Base-by-base conservation (phyloP, 2,329 filamentous ascomycete genomes). In the Leptographium radiaticola region DNA sequence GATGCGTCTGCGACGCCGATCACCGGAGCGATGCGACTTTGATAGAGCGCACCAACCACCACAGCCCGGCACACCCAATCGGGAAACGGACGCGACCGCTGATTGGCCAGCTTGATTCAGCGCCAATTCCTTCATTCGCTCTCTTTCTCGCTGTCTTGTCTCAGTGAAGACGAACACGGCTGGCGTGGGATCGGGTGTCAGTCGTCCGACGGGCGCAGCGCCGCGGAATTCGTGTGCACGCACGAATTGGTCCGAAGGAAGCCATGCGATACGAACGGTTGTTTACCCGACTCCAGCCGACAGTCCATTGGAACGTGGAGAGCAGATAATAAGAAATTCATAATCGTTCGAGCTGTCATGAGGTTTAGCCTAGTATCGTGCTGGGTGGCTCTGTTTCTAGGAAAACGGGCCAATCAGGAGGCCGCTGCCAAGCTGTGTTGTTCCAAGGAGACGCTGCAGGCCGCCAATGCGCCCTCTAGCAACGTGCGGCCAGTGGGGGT, bases 281-380 rank as follows among this genome's bases (percentile, higher is more conserved):
- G 40, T 18, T 18, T 42, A n/a, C 15, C 43, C 43, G 25, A 45
- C 43, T 25, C 10, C 12, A 45, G 15, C 43, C 43, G 33, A 42
- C 36, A 25, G 25, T 25, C 25, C 25, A 25, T 25, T 13, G 34
- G 9, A 36, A 36, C 34, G 34, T 25, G 20, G 12, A 16, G 40
- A 25, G 30, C 40, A 36, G 38, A 34, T 13, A 15, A 39, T 11
- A 33, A 39, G 30, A 13, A 30, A 9, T 16, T 18, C 18, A 51
- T 11, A 36, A 52, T 52, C 25, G 40, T 33, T 45, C 50, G 50
- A 52, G 50, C n/a, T 30, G 43, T 51, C 49, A 51, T 15, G 20
- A 51, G 49, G 20, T 51, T 51, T 51, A 34, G 18, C 49, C 18
- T 8, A 6, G 31, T 15, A 36, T 36, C 31, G 45, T 13, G 18